Conservation (phyloP, 2,329 filamentous ascomycete species). For the Exophiala viscosa region DNA sequence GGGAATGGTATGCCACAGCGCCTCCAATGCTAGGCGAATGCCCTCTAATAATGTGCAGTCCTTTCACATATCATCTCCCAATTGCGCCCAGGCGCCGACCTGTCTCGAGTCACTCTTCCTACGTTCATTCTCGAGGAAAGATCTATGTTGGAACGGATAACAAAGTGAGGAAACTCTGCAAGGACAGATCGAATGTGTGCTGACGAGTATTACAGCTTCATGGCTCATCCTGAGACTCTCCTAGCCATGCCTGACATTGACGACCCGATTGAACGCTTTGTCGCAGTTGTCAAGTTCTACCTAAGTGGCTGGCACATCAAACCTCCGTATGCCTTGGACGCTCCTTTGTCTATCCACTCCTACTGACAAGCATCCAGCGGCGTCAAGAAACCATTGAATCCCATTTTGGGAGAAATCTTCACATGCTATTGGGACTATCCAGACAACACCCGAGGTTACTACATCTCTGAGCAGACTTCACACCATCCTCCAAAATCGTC, state of each 20-base stretch:
- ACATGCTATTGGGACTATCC: slow-evolving; percentile 94
- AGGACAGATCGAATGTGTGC: slow-evolving; percentile 21
- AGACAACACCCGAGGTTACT: slow-evolving; percentile 82
- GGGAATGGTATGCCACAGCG: slow-evolving; percentile 68
- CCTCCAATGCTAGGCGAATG: neutral
- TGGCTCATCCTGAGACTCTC: slow-evolving; percentile 96
- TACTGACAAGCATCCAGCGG: slow-evolving; percentile 55
- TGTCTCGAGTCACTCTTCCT: slow-evolving; percentile 88
- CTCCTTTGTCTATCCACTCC: neutral
- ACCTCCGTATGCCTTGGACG: slow-evolving; percentile 66
- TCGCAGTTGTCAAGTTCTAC: slow-evolving; percentile 97
- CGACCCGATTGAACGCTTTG: slow-evolving; percentile 83
- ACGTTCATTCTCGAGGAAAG: slow-evolving; percentile 97
- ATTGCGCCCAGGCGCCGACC: slow-evolving; percentile 87
- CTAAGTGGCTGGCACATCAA: slow-evolving; percentile 98
- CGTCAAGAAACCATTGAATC: slow-evolving; percentile 97
- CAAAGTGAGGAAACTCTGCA: slow-evolving; percentile 64
- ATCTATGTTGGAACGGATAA: slow-evolving; percentile 97
- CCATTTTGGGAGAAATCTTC: slow-evolving; percentile 90
- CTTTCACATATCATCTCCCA: slow-evolving; percentile 97
- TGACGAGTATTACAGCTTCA: slow-evolving; percentile 64
- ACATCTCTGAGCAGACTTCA: slow-evolving; percentile 95
- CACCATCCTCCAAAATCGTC: slow-evolving; percentile 98
- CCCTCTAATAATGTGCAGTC: slow-evolving; percentile 53
- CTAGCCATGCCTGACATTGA: slow-evolving; percentile 83